phyloP scores from a whole-genome alignment of 768 basidiomycete genomes.

The Lentinula boryana region DNA sequence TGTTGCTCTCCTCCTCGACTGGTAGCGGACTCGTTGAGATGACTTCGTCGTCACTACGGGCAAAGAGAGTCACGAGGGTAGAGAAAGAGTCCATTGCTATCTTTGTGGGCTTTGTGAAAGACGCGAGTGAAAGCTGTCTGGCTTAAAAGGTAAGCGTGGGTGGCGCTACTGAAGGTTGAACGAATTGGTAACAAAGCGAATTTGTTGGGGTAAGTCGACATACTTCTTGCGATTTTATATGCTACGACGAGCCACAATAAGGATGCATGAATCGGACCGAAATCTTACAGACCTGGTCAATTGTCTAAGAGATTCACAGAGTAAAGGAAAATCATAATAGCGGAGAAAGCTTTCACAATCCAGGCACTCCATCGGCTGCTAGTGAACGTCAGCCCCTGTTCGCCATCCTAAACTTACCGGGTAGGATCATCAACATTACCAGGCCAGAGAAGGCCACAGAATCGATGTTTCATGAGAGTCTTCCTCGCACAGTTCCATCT shows the following conservation, averaged over 20 bases:
- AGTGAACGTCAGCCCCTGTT: background rate
- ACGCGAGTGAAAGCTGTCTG: background rate
- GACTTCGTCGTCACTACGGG: background rate
- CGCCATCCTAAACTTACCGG: no score
- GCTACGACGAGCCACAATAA: background rate
- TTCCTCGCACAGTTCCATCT: no score
- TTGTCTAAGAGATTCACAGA: background rate
- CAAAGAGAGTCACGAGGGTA: background rate
- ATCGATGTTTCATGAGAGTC: no score
- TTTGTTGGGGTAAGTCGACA: background rate
- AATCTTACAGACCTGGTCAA: background rate
- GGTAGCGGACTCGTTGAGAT: background rate
- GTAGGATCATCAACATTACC: no score
- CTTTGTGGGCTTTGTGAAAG: background rate
- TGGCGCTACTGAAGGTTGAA: background rate
- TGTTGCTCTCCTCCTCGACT: background rate
- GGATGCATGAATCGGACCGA: background rate
- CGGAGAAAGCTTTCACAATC: background rate
- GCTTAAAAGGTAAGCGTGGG: background rate
- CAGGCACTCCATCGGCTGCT: background rate
- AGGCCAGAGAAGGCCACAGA: no score
- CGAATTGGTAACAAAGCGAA: background rate
- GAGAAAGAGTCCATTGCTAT: constrained; percentile 3
- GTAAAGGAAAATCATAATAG: background rate
- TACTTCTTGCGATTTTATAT: background rate